Base-by-base conservation (phyloP, 352 stramenopile species). In the Phytophthora fragariaefolia region DNA sequence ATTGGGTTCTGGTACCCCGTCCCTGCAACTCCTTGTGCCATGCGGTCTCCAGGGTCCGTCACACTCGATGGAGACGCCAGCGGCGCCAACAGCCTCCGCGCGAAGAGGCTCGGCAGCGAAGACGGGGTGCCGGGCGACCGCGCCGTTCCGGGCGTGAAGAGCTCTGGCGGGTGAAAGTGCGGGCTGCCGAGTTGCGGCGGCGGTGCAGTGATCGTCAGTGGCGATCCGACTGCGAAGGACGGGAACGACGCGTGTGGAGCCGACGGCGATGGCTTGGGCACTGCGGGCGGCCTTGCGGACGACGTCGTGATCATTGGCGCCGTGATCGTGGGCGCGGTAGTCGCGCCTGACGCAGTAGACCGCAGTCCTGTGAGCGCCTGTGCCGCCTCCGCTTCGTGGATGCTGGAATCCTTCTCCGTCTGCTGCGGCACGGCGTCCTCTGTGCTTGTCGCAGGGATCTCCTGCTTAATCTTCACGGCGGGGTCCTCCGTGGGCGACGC, bases 361-460 rank as follows among this genome's bases (percentile, higher is more conserved):
- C 85, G 83, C 17, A 93, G 64, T 22, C 85, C 85, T 28, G 85
- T 93, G 34, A 93, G 79, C 53, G 85, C 85, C 59, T 93, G 83
- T 4, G 85, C 85, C 4, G 85, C 85, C 26, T 83, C 81, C 30
- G 79, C 78, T 56, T 93, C 85, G 63, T 91, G 83, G n/a, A 56
- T 65, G 12, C 61, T 68, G 12, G 70, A 72, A 18, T 74, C 69
- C 34, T 71, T 78, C 15, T 36, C 68, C 1, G 75, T 77, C 22
- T 76, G 67, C 13, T 55, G 48, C 22, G 45, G 32, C 15, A 30
- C n/a, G 10, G 23, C 32, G 22, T 36, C 45, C 4, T 60, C 56
- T 54, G 30, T 20, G 18, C 9, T 26, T 66, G 20, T 20, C 23
- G 40, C n/a, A 26, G 23, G 0, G 4, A 13, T 15, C 28, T 77